Conservation (phyloP, 441 rosid genomes). For the Pelargonium citronellum region DNA sequence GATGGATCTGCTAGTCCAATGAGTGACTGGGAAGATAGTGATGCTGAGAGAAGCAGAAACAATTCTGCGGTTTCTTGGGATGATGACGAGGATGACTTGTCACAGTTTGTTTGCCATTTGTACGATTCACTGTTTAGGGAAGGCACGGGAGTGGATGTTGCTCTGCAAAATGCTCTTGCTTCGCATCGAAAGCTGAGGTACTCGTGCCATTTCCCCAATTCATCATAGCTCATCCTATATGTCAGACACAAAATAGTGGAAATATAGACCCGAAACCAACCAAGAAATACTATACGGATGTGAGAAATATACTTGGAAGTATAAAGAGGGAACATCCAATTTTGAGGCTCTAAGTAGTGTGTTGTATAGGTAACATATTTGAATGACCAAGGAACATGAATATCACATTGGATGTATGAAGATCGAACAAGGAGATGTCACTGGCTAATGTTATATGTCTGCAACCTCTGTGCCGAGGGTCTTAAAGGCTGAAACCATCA, state of each 20-base stretch:
- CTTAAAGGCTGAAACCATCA: background rate
- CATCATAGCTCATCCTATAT: background rate
- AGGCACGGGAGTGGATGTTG: slow-evolving; percentile 58
- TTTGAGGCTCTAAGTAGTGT: background rate
- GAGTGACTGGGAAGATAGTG: slow-evolving; percentile 97
- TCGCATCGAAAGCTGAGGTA: slow-evolving; percentile 17
- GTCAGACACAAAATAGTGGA: background rate
- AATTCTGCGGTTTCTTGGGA: slow-evolving; percentile 52
- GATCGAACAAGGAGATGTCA: too few relatives aligned
- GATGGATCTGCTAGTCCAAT: slow-evolving; percentile 48
- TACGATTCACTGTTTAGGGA: slow-evolving; percentile 64
- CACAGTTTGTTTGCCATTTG: slow-evolving; percentile 60
- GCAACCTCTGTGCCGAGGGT: background rate
- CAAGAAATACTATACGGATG: background rate
- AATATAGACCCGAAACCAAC: background rate
- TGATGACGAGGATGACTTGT: slow-evolving; percentile 67
- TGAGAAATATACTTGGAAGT: slow-evolving; percentile 1
- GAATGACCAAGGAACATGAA: background rate
- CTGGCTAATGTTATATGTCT: background rate
- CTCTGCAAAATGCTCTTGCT: slow-evolving; percentile 60
- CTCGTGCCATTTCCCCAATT: background rate
- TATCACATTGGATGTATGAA: too few relatives aligned
- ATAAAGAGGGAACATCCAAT: background rate
- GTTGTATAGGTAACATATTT: background rate
- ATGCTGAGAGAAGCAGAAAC: slow-evolving; percentile 44